Evolutionary conservation across 257 asterid genomes (phyloP).

Genomic region (Solanum etuberosum): DNA sequence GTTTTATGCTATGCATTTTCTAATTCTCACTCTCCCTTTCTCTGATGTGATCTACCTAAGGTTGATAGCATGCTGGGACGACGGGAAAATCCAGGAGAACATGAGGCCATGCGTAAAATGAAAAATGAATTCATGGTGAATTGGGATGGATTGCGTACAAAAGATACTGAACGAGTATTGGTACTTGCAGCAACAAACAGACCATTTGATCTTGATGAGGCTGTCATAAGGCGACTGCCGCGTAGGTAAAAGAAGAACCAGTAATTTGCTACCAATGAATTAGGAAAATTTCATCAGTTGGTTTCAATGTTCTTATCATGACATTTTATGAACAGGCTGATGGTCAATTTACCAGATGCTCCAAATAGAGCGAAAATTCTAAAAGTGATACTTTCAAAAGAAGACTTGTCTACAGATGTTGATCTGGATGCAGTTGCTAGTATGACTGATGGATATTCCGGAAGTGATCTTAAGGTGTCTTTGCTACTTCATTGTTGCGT

Average conservation of each 20-base stretch:
- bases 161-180: conserved; percentile 79
- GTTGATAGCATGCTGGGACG: conserved; percentile 97
- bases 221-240: conserved; percentile 82
- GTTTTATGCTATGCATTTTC: neutral
- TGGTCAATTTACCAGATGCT: conserved; percentile 95
- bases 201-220: conserved; percentile 96
- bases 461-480: conserved; percentile 95
- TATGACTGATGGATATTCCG: conserved; percentile 90
- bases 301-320: neutral
- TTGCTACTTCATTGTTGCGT: neutral
- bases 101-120: conserved; percentile 96
- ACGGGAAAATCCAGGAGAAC: conserved; percentile 88
- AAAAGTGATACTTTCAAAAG: conserved; percentile 70
- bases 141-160: conserved; percentile 96
- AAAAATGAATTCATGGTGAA: conserved; percentile 96
- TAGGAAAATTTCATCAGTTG: neutral
- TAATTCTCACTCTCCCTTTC: neutral
- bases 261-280: neutral
- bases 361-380: conserved; percentile 80
- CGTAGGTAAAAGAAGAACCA: conserved; percentile 45
- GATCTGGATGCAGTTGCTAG: conserved; percentile 74
- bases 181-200: conserved; percentile 98
- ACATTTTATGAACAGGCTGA: conserved; percentile 37
- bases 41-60: conserved; percentile 19
- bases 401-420: conserved; percentile 69